Evolutionary conservation across 768 basidiomycete genomes (phyloP).

Genomic region (Tephrocybe sp.): DNA sequence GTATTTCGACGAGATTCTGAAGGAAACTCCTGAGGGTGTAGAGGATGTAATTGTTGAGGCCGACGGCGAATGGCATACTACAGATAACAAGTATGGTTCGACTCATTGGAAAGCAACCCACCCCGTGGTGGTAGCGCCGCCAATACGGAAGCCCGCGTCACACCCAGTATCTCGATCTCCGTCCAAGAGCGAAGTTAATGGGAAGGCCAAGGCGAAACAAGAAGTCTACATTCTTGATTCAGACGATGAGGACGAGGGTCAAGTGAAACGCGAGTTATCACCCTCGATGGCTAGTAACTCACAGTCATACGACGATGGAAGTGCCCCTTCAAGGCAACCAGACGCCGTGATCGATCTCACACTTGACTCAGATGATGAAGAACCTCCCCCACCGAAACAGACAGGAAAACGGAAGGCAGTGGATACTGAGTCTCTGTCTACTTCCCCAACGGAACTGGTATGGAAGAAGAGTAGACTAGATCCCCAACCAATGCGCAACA

Average conservation of each 20-base stretch:
- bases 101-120: slow-evolving; percentile 64
- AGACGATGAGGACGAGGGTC: slow-evolving; percentile 77
- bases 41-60: slow-evolving; percentile 95
- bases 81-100: slow-evolving; percentile 84
- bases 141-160: slow-evolving; percentile 29
- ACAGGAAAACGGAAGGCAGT: slow-evolving; percentile 61
- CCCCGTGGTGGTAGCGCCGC: slow-evolving; percentile 23
- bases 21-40: slow-evolving; percentile 70
- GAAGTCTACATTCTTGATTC: slow-evolving; percentile 72
- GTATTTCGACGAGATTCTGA: slow-evolving; percentile 86
- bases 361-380: slow-evolving; percentile 76
- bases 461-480: slow-evolving; percentile 69
- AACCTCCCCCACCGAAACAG: slow-evolving; percentile 32
- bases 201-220: slow-evolving; percentile 47
- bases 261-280: slow-evolving; percentile 76
- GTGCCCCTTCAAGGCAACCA: slow-evolving; percentile 27
- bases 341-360: slow-evolving; percentile 83
- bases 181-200: slow-evolving; percentile 32
- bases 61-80: slow-evolving; percentile 94
- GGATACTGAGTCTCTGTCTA: slow-evolving; percentile 41
- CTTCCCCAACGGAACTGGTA: slow-evolving; percentile 60
- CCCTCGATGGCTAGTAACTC: slow-evolving; percentile 56
- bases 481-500: slow-evolving; percentile 13
- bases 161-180: slow-evolving; percentile 21
- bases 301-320: slow-evolving; percentile 28